Evolutionary conservation across 495 filamentous ascomycete species (phyloP), one percentile per base, ranked within the genome.

Genomic region (Bathelium albidoporum): DNA sequence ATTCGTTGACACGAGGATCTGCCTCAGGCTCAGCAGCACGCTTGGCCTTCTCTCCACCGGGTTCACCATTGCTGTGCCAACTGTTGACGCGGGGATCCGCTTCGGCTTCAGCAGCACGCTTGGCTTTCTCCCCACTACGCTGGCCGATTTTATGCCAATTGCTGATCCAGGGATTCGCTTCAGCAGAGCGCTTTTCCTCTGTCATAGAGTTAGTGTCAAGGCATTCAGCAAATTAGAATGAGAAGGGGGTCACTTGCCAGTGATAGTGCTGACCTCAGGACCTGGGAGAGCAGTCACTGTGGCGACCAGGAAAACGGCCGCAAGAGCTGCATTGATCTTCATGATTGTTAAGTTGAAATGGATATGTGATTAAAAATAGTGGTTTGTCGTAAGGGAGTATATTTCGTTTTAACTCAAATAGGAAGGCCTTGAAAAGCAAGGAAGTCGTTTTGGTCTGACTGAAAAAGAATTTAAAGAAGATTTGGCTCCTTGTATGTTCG

Each of bases 1-100:
- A 55, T 39, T 39, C 34, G 34, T 14, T 39, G 34, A 39, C 14
- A 14, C 34, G 34, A 39, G 34, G 34, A 39, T n/a, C n/a, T n/a
- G n/a, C n/a, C n/a, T n/a, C n/a, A n/a, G n/a, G n/a, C n/a, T n/a
- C n/a, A n/a, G n/a, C 49, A 0, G 0, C 61, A 59, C 71, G 70
- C 53, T 70, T 70, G 24, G 62, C 71, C 18, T 65, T 74, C 29
- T 62, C 53, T 53, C 73, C 68, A 29, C 41, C 18, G 1, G 39
- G 32, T 34, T 70, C 65, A 10, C 59, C 65, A 12, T 60, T 59
- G 2, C 31, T 60, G 29, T 65, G 58, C 60, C 69, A 71, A 34
- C 22, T 61, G 52, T 39, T 29, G 16, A 61, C 58, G 32, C 24
- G 59, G 26, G 34, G 34, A 14, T 39, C 34, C 14, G 49, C 49